Evolutionary conservation across 257 asterid genomes (phyloP).

Genomic region (Scutellaria barbata): DNA sequence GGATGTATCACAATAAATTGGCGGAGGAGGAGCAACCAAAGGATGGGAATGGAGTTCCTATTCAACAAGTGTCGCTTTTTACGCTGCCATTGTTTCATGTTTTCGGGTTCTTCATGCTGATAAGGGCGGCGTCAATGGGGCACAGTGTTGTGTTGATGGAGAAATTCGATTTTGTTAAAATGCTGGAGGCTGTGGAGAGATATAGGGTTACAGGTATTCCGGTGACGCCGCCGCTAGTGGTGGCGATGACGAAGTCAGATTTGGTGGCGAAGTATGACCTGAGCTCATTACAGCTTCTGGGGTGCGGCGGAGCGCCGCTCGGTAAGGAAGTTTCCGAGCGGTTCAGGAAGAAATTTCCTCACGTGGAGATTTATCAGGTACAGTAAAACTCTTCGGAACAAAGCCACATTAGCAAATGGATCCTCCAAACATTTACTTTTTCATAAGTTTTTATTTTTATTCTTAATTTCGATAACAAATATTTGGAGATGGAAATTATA

Average conservation of each 20-base stretch:
- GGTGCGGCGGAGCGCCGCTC: slow-evolving; percentile 95
- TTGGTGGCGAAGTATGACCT: slow-evolving; percentile 67
- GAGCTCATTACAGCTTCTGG: slow-evolving; percentile 61
- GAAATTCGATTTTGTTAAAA: slow-evolving; percentile 70
- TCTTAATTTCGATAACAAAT: too few species aligned
- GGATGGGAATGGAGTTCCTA: slow-evolving; percentile 12
- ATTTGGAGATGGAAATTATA: too few species aligned
- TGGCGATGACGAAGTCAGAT: slow-evolving; percentile 80
- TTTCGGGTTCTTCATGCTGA: slow-evolving; percentile 77
- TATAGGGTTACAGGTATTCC: slow-evolving; percentile 67
- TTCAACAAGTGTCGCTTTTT: slow-evolving; percentile 51
- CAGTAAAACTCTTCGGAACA: not conserved
- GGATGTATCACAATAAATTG: slow-evolving; percentile 42
- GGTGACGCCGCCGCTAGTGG: slow-evolving; percentile 89
- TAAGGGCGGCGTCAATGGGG: slow-evolving; percentile 69
- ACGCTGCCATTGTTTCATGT: slow-evolving; percentile 87
- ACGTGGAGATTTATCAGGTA: slow-evolving; percentile 71
- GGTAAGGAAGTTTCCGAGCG: slow-evolving; percentile 75
- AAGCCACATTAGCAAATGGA: too few species aligned
- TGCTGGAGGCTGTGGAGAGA: slow-evolving; percentile 74
- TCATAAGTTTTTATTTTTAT: not conserved
- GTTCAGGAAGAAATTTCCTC: slow-evolving; percentile 63
- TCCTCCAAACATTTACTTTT: too few species aligned
- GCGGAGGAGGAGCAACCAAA: not conserved
- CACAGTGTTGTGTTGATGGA: slow-evolving; percentile 62